These are phyloP conservation scores for Saccharum spontaneum DNA, from an alignment of 176 grass and related monocot species.

Conservation along the genomic window DNA sequence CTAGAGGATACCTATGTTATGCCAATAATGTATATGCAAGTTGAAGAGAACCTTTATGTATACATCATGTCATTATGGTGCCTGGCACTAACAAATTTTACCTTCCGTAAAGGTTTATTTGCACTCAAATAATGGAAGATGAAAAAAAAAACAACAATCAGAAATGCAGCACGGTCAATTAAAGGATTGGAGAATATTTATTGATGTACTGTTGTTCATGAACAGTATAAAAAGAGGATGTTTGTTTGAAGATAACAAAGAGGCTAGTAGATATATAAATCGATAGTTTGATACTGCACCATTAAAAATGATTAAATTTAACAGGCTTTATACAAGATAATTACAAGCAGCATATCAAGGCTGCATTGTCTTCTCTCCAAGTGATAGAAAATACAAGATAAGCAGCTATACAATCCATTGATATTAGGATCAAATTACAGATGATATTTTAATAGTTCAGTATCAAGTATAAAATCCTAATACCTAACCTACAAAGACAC, in stretches of 20 bases:
- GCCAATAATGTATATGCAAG: not conserved
- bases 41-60: not conserved
- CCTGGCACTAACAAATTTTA: not conserved
- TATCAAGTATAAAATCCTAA: not conserved
- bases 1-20: not conserved
- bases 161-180: not conserved
- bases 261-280: not conserved
- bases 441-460: not conserved
- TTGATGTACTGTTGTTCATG: not conserved
- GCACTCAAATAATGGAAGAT: not conserved
- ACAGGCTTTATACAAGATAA: conserved; percentile 13
- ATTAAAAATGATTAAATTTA: conserved; percentile 18
- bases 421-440: not conserved
- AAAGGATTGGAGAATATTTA: not conserved
- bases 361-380: conserved; percentile 1
- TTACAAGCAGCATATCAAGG: conserved; percentile 2
- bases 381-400: conserved; percentile 9
- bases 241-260: not conserved
- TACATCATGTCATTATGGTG: conserved; percentile 9
- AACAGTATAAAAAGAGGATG: not conserved
- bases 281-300: not conserved
- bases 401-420: not conserved
- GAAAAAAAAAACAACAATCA: not conserved
- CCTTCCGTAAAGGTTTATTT: conserved; percentile 4
- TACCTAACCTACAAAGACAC: not conserved